Evolutionary conservation across 768 basidiomycete genomes (phyloP).

Genomic region (Tephrocybe rancida): DNA sequence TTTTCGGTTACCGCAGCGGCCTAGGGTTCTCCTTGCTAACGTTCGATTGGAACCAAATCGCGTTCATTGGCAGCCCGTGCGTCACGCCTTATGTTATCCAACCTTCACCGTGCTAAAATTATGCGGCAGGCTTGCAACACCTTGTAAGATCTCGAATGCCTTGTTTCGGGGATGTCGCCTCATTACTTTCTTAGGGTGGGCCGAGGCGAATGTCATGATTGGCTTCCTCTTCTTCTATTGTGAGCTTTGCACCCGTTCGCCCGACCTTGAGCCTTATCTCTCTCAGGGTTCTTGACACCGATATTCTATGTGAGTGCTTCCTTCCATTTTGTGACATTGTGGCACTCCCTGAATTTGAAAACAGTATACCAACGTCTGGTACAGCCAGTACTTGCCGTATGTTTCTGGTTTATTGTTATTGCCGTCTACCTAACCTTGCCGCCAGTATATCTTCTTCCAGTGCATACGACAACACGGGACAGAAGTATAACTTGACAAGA

Average conservation of each 20-base stretch:
- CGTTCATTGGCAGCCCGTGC: slow-evolving; percentile 62
- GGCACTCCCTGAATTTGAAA: slow-evolving; percentile 16
- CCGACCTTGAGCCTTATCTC: background rate
- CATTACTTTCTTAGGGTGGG: slow-evolving; percentile 56
- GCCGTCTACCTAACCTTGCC: slow-evolving; percentile 9
- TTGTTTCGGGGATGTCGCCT: slow-evolving; percentile 11
- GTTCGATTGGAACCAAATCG: slow-evolving; percentile 70
- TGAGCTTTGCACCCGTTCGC: slow-evolving; percentile 24
- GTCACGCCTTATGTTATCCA: slow-evolving; percentile 20
- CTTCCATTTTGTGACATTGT: background rate
- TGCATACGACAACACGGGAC: slow-evolving; percentile 64
- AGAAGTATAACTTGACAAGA: slow-evolving; percentile 40
- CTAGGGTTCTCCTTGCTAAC: slow-evolving; percentile 55
- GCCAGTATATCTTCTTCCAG: slow-evolving; percentile 44
- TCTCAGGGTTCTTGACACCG: slow-evolving; percentile 50
- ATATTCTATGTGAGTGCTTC: slow-evolving; percentile 41
- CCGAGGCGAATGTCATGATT: slow-evolving; percentile 66
- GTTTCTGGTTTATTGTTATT: slow-evolving; percentile 21
- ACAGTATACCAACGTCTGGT: slow-evolving; percentile 57
- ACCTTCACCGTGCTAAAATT: slow-evolving; percentile 5
- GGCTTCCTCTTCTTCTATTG: slow-evolving; percentile 72
- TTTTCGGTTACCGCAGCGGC: slow-evolving; percentile 58
- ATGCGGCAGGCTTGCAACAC: slow-evolving; percentile 42
- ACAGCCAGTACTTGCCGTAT: slow-evolving; percentile 59
- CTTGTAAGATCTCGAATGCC: slow-evolving; percentile 34